phyloP scores from a whole-genome alignment of 768 basidiomycete genomes.

The Mycena metata region DNA sequence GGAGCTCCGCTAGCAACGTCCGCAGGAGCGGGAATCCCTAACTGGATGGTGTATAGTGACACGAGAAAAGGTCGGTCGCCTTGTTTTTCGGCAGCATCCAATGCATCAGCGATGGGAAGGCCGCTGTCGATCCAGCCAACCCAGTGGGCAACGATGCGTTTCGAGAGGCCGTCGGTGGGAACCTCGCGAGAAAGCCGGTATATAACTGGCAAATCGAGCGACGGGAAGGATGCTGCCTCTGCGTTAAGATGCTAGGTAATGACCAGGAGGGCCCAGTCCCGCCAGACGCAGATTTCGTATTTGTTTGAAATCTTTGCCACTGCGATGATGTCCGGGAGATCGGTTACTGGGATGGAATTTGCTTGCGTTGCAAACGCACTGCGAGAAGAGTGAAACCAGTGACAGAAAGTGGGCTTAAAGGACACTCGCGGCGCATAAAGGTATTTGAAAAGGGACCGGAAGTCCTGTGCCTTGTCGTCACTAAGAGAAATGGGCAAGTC shows the following conservation, averaged over 20 bases:
- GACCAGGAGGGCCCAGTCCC: conserved; percentile 10
- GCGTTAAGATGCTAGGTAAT: not conserved
- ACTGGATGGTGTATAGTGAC: conserved; percentile 3
- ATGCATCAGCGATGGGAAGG: conserved; percentile 1
- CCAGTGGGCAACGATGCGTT: not conserved
- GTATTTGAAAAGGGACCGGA: conserved; percentile 15
- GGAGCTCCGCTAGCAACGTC: too few relatives aligned
- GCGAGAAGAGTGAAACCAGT: not conserved
- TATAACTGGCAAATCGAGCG: not conserved
- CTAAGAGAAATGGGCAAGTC: conserved; percentile 5
- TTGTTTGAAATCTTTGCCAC: conserved; percentile 19
- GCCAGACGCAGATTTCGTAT: conserved; percentile 24
- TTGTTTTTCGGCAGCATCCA: conserved; percentile 17
- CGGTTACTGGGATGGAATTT: not conserved
- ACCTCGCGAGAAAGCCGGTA: not conserved
- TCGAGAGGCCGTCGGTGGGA: not conserved
- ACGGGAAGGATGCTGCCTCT: not conserved
- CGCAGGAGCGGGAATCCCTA: not conserved
- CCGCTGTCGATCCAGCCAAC: not conserved
- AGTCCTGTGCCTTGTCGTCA: conserved; percentile 14
- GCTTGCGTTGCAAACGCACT: not conserved
- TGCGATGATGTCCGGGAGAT: conserved; percentile 9
- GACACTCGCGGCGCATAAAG: conserved; percentile 2
- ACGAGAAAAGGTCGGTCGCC: conserved; percentile 6
- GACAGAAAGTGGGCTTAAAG: too few relatives aligned